phyloP scores from a whole-genome alignment of 225 moss, liverwort and hornwort species.

The Thuidium tamariscinum region DNA sequence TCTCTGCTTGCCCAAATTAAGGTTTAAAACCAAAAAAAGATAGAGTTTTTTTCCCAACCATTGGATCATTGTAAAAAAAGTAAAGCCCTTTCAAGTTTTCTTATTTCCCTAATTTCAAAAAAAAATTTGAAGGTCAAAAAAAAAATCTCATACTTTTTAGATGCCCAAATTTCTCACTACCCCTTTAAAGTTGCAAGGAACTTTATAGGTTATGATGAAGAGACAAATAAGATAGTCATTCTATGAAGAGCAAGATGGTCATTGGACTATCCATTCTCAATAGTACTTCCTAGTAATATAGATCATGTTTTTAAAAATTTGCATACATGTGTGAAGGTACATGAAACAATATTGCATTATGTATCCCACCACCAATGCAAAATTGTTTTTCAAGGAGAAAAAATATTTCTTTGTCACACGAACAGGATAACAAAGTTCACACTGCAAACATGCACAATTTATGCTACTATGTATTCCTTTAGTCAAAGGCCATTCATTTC shows the following conservation, averaged over 20 bases:
- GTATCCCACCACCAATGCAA: background rate
- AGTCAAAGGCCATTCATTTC: background rate
- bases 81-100: rapidly evolving
- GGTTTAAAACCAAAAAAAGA: too few species aligned
- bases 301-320: background rate
- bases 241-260: too few species aligned
- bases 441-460: background rate
- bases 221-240: background rate
- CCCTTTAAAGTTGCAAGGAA: background rate
- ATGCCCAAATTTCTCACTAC: background rate
- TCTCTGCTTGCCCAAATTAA: too few species aligned
- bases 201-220: background rate
- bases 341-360: background rate
- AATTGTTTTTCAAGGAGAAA: background rate
- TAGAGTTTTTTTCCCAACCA: background rate
- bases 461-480: background rate
- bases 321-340: background rate
- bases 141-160: background rate
- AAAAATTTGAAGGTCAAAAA: too few species aligned
- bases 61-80: background rate
- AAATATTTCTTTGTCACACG: background rate
- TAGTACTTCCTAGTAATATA: too few species aligned
- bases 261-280: background rate
- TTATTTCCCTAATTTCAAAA: too few species aligned
- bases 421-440: background rate